Base-by-base conservation (phyloP, 768 basidiomycete species). In the Pleurotus platypus region DNA sequence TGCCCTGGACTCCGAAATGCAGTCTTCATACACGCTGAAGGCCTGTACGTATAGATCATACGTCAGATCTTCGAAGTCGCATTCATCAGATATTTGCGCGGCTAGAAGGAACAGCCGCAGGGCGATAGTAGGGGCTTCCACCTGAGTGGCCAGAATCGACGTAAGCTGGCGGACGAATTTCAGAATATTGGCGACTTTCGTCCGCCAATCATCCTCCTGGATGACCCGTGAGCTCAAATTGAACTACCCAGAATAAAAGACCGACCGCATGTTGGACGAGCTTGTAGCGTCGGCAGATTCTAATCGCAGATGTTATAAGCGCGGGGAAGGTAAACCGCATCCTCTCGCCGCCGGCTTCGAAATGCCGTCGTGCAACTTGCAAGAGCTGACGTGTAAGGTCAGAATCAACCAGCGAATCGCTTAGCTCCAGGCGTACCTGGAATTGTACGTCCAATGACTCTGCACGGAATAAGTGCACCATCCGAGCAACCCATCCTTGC, bases 21-120 rank as follows among this genome's bases (percentile, higher is more conserved):
- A 89, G 70, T 99, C 97, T 69, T 99, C 97, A 72, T 99, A 98
- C 11, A 98, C 94, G 24, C 89, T 94, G 70, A 99, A 98, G 0
- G 95, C 93, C 69, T 98, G 94, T 12, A 98, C 97, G 66, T 95
- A 98, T 63, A 98, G 87, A 69, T 99, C 96, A 68, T 99, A 99
- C 13, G 93, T 86, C 58, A 98, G 84, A 68, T 98, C 95, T 71
- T 97, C 95, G 63, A 98, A 92, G 0, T 87, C 92, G 58, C 92
- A 93, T 67, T 96, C 93, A 65, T 97, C 96, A 0, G 96, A 85
- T 26, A 97, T 89, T 69, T 98, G 94, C 0, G 97, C 94, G 0
- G 96, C 89, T 60, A 98, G 88, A 24, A 99, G 86, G 83, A 96
- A 98, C 1, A 98, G 80, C 0, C 95, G 89, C 5, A 99, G 84